Evolutionary conservation across 2,329 filamentous ascomycete genomes (phyloP).

Genomic region (Epicoccum sorghinum): DNA sequence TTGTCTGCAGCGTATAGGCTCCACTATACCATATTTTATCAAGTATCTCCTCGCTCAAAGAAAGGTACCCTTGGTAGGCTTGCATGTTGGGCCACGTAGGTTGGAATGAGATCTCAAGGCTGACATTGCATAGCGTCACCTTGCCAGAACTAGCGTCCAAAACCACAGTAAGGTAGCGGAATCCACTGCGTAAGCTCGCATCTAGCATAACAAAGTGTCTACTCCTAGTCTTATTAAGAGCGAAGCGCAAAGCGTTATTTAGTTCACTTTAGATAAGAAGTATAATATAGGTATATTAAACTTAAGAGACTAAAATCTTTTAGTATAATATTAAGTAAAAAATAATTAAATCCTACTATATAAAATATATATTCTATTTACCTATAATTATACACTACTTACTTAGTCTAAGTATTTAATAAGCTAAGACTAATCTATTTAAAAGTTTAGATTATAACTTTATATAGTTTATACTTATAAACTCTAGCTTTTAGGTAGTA

Average conservation of each 20-base stretch:
- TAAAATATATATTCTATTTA: too few species aligned
- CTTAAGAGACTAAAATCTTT: too few species aligned
- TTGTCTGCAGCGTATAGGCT: constrained; percentile 50
- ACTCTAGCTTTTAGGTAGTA: too few species aligned
- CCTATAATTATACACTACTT: too few species aligned
- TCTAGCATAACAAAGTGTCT: constrained; percentile 54
- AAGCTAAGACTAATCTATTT: too few species aligned
- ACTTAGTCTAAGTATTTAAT: too few species aligned
- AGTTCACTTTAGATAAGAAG: too few species aligned
- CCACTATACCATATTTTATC: constrained; percentile 64
- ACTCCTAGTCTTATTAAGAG: constrained; percentile 43
- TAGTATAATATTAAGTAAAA: too few species aligned
- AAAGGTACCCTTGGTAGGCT: constrained; percentile 49
- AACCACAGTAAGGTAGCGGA: constrained; percentile 60
- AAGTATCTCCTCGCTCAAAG: constrained; percentile 50
- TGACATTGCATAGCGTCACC: constrained; percentile 48
- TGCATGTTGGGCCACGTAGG: constrained; percentile 56
- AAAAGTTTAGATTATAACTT: too few species aligned
- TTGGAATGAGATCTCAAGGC: constrained; percentile 55
- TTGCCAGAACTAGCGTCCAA: constrained; percentile 46
- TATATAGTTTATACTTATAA: too few species aligned
- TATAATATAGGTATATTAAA: too few species aligned
- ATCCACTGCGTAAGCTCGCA: constrained; percentile 57
- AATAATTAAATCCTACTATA: too few species aligned
- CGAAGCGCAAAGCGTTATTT: constrained; percentile 56